Evolutionary conservation across 129 eudicot genomes (phyloP).

Genomic region (Mikania micrantha): DNA sequence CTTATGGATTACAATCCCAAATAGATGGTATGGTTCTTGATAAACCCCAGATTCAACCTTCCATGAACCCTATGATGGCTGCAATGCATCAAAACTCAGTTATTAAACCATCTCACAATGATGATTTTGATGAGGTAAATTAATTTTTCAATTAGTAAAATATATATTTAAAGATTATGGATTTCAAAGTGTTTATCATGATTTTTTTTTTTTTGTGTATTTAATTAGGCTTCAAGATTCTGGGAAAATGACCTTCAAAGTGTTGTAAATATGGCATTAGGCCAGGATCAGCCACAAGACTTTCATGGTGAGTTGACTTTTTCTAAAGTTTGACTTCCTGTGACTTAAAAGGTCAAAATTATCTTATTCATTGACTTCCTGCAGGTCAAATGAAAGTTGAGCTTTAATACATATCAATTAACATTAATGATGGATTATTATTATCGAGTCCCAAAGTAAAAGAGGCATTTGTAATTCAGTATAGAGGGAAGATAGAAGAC

Average conservation of each 20-base stretch:
- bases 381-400: constrained; percentile 70
- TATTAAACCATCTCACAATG: constrained; percentile 36
- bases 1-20: constrained; percentile 32
- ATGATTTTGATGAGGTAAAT: constrained; percentile 40
- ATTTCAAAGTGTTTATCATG: background rate
- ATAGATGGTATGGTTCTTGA: constrained; percentile 15
- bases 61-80: constrained; percentile 33
- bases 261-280: constrained; percentile 74
- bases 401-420: constrained; percentile 29
- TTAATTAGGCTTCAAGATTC: constrained; percentile 44
- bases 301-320: constrained; percentile 45
- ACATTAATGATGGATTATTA: constrained; percentile 20
- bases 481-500: constrained; percentile 31
- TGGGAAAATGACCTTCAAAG: constrained; percentile 83
- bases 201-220: no score
- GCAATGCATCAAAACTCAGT: constrained; percentile 29
- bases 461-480: constrained; percentile 49
- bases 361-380: constrained; percentile 6
- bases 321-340: constrained; percentile 20
- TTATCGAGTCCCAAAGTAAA: constrained; percentile 34
- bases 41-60: constrained; percentile 29
- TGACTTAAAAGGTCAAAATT: background rate
- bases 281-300: constrained; percentile 52
- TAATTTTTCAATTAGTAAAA: background rate
- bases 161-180: background rate